phyloP scores from a whole-genome alignment of 352 stramenopile species.

The Albugo candida region DNA sequence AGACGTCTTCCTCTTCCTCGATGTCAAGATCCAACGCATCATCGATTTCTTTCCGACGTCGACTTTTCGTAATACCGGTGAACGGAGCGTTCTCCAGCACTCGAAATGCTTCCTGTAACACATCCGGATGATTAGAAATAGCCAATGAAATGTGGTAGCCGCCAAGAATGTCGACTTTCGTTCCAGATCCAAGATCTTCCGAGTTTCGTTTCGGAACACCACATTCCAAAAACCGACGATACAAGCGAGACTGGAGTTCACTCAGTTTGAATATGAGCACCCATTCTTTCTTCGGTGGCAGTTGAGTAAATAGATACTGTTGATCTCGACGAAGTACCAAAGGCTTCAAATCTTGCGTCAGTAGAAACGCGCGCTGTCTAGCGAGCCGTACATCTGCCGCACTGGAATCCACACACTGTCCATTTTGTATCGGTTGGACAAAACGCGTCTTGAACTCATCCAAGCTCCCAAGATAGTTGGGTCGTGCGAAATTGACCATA shows the following conservation, averaged over 20 bases:
- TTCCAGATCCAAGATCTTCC: slow-evolving; percentile 5
- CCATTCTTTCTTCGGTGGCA: slow-evolving; percentile 80
- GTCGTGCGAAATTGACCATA: slow-evolving; percentile 81
- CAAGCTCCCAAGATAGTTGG: slow-evolving; percentile 52
- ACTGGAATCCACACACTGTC: slow-evolving; percentile 59
- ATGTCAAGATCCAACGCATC: slow-evolving; percentile 4
- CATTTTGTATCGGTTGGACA: slow-evolving; percentile 78
- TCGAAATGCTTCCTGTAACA: slow-evolving; percentile 45
- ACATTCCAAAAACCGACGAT: slow-evolving; percentile 38
- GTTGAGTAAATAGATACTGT: slow-evolving; percentile 59
- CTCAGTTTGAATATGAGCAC: slow-evolving; percentile 72
- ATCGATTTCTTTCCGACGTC: slow-evolving; percentile 4
- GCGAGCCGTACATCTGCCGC: slow-evolving; percentile 45
- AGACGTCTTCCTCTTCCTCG: slow-evolving; percentile 28
- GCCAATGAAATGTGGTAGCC: slow-evolving; percentile 74
- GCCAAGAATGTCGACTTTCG: slow-evolving; percentile 50
- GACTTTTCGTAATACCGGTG: slow-evolving; percentile 19
- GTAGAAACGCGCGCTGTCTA: slow-evolving; percentile 47
- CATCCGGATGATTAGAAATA: slow-evolving; percentile 80
- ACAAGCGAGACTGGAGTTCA: slow-evolving; percentile 48
- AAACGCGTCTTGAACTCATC: slow-evolving; percentile 83
- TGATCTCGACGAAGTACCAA: slow-evolving; percentile 74
- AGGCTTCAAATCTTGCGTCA: slow-evolving; percentile 64
- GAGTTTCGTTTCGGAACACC: slow-evolving; percentile 31
- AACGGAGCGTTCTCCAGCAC: slow-evolving; percentile 31